Base-by-base conservation (phyloP, 495 filamentous ascomycete genomes). In the Margaritispora aquatica region DNA sequence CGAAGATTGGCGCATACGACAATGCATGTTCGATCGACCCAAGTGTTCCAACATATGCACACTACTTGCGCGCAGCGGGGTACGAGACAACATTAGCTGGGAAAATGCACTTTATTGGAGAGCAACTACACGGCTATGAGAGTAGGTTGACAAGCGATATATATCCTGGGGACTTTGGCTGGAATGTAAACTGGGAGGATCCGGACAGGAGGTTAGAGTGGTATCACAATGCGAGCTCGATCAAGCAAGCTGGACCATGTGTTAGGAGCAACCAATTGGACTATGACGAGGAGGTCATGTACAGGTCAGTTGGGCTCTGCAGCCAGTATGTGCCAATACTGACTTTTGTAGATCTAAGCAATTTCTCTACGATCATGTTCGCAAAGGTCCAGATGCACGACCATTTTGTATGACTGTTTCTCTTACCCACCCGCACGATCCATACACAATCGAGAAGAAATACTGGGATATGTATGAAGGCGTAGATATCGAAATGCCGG, bases 31-130 rank as follows among this genome's bases (percentile, higher is more conserved):
- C 85, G 51, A 78, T 96, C 58, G 78, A 81, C 26, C 83, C 83
- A 54, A 89, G 93, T 59, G 79, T 84, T 26, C 90, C 89, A 2
- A 96, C 90, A 1, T 95, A 92, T 69, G 89, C 90, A 4, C 90
- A 96, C 66, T 93, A 95, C 70, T 76, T 96, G 46, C 88, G 90
- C n/a, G 75, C 78, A 17, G 82, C 87, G 66, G 89, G 88, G 47
- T 96, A 96, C 66, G 86, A 95, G 72, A 94, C 90, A n/a, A 86
- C 84, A 3, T 73, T 96, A 61, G 89, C 90, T 0, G 90, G 90
- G 55, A 96, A 96, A 78, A 96, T 96, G 90, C 90, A 96, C 70
- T 96, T 96, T 71, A 88, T 92, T 57, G 90, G 90, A 48, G 90
- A 96, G 66, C 90, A 96, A 73, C 77, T 95, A 54, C 90, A 96